Evolutionary conservation across 805 yeast genomes (phyloP).

Genomic region (Lipomyces lipofer): DNA sequence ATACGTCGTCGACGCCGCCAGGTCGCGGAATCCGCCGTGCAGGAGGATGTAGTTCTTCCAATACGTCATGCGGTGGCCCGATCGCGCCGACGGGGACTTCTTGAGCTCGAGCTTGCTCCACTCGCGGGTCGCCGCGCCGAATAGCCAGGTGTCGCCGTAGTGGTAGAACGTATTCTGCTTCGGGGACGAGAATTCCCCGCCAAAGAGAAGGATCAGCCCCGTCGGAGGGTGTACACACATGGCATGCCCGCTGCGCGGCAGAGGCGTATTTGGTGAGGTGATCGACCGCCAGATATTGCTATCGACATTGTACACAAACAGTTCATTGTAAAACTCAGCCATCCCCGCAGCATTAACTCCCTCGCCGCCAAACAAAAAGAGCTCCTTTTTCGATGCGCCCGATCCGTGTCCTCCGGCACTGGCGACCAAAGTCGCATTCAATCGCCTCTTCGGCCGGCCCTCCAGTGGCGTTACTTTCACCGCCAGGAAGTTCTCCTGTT

Average conservation of each 20-base stretch:
- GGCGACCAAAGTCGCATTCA: constrained; percentile 73
- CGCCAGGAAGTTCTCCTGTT: constrained; percentile 73
- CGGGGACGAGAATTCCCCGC: constrained; percentile 97
- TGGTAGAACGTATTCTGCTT: constrained; percentile 95
- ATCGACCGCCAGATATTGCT: constrained; percentile 78
- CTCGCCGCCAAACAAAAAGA: constrained; percentile 91
- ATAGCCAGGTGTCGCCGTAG: constrained; percentile 93
- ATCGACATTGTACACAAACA: constrained; percentile 70
- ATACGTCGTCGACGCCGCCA: constrained; percentile 81
- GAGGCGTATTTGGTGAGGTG: constrained; percentile 81
- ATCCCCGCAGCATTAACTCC: constrained; percentile 48
- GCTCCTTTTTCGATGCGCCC: constrained; percentile 76
- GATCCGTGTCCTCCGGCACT: constrained; percentile 66
- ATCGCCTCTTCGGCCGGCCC: constrained; percentile 63
- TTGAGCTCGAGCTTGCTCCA: constrained; percentile 85
- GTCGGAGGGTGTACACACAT: constrained; percentile 85
- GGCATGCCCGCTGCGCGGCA: constrained; percentile 91
- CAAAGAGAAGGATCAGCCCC: constrained; percentile 82
- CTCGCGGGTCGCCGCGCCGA: constrained; percentile 80
- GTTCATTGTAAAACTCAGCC: constrained; percentile 78
- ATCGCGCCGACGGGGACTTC: constrained; percentile 72
- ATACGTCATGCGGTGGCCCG: constrained; percentile 85
- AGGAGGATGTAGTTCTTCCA: constrained; percentile 90
- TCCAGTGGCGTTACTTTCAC: constrained; percentile 57
- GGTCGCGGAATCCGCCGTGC: constrained; percentile 91